These are phyloP conservation scores for Thelonectria discophora DNA, from an alignment of 2,329 filamentous ascomycete species.

Conservation along the genomic window DNA sequence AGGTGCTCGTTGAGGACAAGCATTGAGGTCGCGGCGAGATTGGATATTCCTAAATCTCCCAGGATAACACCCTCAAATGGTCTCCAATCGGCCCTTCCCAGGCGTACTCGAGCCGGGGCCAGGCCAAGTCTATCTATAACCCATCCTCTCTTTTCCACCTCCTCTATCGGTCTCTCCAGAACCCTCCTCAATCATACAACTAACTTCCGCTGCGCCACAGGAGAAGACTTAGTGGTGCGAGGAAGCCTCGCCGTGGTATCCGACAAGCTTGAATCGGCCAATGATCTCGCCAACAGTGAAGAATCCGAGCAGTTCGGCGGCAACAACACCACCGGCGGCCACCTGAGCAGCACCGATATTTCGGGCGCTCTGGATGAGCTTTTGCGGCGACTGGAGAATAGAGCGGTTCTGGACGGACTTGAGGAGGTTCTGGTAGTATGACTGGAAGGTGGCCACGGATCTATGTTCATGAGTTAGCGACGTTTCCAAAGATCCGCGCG, in stretches of 20 bases:
- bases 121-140: slow-evolving; percentile 37
- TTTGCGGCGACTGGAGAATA: slow-evolving; percentile 65
- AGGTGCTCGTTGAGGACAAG: slow-evolving; percentile 42
- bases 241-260: slow-evolving; percentile 79
- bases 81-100: slow-evolving; percentile 39
- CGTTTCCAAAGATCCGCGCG: slow-evolving; percentile 19
- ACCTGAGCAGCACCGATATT: slow-evolving; percentile 77
- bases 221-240: slow-evolving; percentile 63
- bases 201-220: slow-evolving; percentile 24
- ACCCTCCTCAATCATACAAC: slow-evolving; percentile 24
- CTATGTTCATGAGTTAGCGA: slow-evolving; percentile 55
- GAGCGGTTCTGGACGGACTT: slow-evolving; percentile 74
- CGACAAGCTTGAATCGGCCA: slow-evolving; percentile 92
- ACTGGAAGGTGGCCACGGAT: slow-evolving; percentile 82
- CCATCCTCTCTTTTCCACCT: slow-evolving; percentile 34
- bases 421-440: slow-evolving; percentile 80
- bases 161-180: slow-evolving; percentile 13
- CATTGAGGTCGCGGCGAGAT: slow-evolving; percentile 36
- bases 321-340: slow-evolving; percentile 76
- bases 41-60: slow-evolving; percentile 35
- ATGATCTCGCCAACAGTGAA: slow-evolving; percentile 98
- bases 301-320: slow-evolving; percentile 91
- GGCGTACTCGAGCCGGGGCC: slow-evolving; percentile 28
- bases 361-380: slow-evolving; percentile 66
- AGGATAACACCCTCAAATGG: slow-evolving; percentile 33